These are phyloP conservation scores for Solanum pennellii DNA, from an alignment of 257 asterid species.

Conservation along the genomic window DNA sequence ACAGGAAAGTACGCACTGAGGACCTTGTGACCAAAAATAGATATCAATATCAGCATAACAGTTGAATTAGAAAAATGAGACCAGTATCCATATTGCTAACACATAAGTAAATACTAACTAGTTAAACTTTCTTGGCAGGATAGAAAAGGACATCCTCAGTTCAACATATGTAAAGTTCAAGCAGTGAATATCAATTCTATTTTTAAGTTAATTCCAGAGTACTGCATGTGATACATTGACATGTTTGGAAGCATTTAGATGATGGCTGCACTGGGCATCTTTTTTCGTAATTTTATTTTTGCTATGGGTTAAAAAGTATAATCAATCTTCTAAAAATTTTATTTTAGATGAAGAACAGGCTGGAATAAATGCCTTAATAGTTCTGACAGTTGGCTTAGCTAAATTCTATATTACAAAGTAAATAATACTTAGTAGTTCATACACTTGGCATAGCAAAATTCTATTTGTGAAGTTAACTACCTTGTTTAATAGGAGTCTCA, in stretches of 20 bases:
- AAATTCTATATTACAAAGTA: neutral
- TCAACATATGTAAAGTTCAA: neutral
- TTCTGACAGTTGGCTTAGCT: neutral
- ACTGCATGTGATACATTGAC: neutral
- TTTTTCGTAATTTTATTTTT: neutral
- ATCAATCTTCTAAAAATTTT: neutral
- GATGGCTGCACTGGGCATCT: neutral
- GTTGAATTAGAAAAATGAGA: neutral
- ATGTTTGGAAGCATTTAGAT: neutral
- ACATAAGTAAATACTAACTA: neutral
- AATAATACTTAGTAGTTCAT: neutral
- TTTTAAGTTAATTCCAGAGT: neutral
- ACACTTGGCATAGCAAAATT: neutral
- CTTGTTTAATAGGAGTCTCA: neutral
- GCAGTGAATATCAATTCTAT: neutral
- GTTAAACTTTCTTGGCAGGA: neutral
- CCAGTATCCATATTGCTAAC: neutral
- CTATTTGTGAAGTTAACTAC: neutral
- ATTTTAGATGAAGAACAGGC: neutral
- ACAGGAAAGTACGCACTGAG: constrained; percentile 84
- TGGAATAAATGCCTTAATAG: neutral
- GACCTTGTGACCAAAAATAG: constrained; percentile 44
- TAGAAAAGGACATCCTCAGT: neutral
- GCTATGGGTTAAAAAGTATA: neutral
- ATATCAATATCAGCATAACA: neutral